Evolutionary conservation across 1,139 yeast species (phyloP), one percentile per base, ranked within the genome.

Genomic region (Debaryomyces robertsiae): DNA sequence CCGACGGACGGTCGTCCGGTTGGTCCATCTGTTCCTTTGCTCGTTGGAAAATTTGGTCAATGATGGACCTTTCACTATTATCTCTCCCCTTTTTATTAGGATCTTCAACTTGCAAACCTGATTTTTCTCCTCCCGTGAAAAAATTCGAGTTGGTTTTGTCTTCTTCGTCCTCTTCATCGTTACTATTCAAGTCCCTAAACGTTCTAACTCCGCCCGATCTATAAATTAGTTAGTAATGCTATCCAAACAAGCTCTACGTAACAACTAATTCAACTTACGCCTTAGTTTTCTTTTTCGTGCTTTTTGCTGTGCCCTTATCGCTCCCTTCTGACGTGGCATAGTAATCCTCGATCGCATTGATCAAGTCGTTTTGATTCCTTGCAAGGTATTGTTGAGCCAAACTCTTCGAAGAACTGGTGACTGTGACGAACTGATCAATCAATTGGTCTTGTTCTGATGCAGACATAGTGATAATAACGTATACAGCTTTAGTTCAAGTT

Each of bases 61-160:
- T 68, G 30, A 73, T 53, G 58, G 77, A 58, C 63, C 73, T 55
- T 62, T 65, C 78, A 24, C 69, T 69, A 31, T 65, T 61, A 54
- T 73, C 68, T 0, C 91, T 91, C 53, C 29, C 35, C 28, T 81
- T 81, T 47, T 75, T 54, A 54, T 82, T 80, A 7, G 98, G 98
- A 58, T 91, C 91, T 58, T 94, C 95, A 9, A 93, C 97, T 50
- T 93, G 95, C 50, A 93, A 71, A 1, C 86, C 98, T 1, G 96
- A 88, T 55, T 91, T 91, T 60, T 91, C 96, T 41, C 96, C 98
- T 16, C 96, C 96, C 3, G 98, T 93, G 54, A 93, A 95, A 61
- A 87, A 80, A 50, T 89, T 82, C 50, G 83, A 78, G 48, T 81
- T 80, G 13, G 82, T 79, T 38, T 82, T 81, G 43, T 79, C 87